Base-by-base conservation (phyloP, 768 basidiomycete genomes). In the Xerocomus spinulosus region DNA sequence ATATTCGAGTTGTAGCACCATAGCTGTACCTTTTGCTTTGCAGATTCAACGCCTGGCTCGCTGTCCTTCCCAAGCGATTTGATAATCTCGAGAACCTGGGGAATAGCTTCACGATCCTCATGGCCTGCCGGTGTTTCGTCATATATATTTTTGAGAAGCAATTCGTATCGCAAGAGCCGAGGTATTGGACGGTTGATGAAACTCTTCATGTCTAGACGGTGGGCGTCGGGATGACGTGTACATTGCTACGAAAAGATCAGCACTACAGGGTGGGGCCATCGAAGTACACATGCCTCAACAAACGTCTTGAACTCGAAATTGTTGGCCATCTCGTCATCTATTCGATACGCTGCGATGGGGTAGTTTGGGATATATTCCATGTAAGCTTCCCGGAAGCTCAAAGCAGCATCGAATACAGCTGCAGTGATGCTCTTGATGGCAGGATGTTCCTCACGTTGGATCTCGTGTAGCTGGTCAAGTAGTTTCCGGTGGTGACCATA, bases 171-270 rank as follows among this genome's bases (percentile, higher is more conserved):
- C 34, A 93, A 73, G 29, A 95, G 70, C 36, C 95, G 83, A 50
- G 91, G 89, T 54, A 95, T 93, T 2, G 94, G 92, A 30, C 92
- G 83, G 57, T 90, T 84, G 60, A 94, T 87, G 69, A 97, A 99
- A 56, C 77, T 85, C 63, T 94, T 92, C 81, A 99, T 87, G 62
- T 93, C 92, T 17, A 91, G 74, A 42, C 85, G 81, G 58, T 87
- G 83, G 1, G 92, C 81, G 49, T 87, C 85, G 0, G 84, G 79
- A 55, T 90, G 83, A 26, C 85, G 81, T 10, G 69, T 67, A 43
- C 73, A 78, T 68, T 72, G 67, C 75, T 77, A 24, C 1, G 12
- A 33, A 2, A 26, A 32, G 15, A 25, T 62, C 29, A 60, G 36
- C 7, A n/a, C 32, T 5, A 5, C 35, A 17, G n/a, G 40, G n/a